Conservation (phyloP, 192 early-diverging fungal genomes). For the Obelidium mucronatum region DNA sequence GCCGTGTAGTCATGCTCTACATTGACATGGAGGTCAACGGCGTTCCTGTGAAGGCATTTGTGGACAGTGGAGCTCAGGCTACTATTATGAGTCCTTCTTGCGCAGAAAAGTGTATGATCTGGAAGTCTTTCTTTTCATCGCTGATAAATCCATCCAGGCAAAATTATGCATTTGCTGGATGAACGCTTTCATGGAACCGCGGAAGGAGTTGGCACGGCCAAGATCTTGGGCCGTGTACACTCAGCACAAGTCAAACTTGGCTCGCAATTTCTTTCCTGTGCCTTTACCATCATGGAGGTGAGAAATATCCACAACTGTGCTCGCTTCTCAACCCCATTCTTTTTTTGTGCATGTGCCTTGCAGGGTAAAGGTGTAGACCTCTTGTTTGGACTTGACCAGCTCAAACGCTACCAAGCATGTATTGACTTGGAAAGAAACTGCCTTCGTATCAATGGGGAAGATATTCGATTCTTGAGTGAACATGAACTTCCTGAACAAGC, state of each 20-base stretch:
- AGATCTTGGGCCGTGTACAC: constrained; percentile 95
- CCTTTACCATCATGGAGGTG: constrained; percentile 91
- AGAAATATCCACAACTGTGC: background rate
- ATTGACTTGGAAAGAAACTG: constrained; percentile 89
- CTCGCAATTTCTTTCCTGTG: constrained; percentile 79
- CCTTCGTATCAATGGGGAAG: constrained; percentile 79
- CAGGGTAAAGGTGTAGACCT: constrained; percentile 85
- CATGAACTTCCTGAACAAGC: constrained; percentile 86
- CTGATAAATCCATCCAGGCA: constrained; percentile 69
- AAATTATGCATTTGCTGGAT: constrained; percentile 90
- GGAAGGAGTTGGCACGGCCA: constrained; percentile 94
- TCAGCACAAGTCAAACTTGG: constrained; percentile 85
- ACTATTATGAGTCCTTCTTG: constrained; percentile 81
- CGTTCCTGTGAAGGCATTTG: constrained; percentile 88
- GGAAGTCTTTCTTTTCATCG: background rate
- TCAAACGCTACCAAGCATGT: constrained; percentile 88
- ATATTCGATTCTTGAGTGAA: constrained; percentile 88
- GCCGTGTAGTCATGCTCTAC: constrained; percentile 89
- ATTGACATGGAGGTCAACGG: constrained; percentile 90
- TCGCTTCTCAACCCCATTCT: background rate
- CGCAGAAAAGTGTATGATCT: constrained; percentile 35
- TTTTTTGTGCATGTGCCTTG: background rate
- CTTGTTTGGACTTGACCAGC: constrained; percentile 96
- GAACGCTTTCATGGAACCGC: constrained; percentile 88
- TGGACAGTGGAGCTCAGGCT: constrained; percentile 96